Conservation (phyloP, 768 basidiomycete genomes). For the Brasilioporus rufonigricans region DNA sequence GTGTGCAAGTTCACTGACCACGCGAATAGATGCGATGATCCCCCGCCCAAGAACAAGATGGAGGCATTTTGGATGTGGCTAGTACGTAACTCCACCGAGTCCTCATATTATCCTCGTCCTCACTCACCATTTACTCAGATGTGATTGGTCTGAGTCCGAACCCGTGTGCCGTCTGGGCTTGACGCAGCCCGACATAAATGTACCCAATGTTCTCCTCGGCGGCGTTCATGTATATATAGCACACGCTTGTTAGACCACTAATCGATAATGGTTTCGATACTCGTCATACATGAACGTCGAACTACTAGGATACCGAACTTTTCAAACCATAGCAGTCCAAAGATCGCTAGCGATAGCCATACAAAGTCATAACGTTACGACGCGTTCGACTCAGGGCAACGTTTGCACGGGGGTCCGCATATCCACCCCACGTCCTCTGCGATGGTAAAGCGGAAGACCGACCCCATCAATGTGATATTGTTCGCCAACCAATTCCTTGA, state of each 20-base stretch:
- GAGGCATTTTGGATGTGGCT: constrained; percentile 32
- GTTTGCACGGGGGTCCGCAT: constrained; percentile 14
- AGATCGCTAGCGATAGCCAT: background rate
- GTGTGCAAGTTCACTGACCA: background rate
- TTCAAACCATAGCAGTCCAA: background rate
- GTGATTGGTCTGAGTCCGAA: background rate
- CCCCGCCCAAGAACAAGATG: constrained; percentile 24
- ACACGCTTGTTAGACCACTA: background rate
- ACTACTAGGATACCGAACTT: too few relatives aligned
- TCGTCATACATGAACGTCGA: too few relatives aligned
- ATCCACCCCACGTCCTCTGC: constrained; percentile 28
- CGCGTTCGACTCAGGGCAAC: background rate
- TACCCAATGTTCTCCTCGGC: background rate
- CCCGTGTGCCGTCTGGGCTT: background rate
- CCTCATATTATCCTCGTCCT: background rate
- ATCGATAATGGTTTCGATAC: too few relatives aligned
- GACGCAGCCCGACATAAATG: too few relatives aligned
- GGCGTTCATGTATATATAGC: background rate
- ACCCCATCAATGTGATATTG: constrained; percentile 80
- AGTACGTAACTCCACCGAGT: constrained; percentile 9
- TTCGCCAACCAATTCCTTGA: constrained; percentile 76
- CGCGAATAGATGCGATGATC: constrained; percentile 24
- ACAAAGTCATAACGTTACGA: background rate
- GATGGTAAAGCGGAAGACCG: constrained; percentile 32
- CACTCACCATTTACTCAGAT: constrained; percentile 1